Base-by-base conservation (phyloP, 2,329 filamentous ascomycete genomes). In the Botrytis tulipae region DNA sequence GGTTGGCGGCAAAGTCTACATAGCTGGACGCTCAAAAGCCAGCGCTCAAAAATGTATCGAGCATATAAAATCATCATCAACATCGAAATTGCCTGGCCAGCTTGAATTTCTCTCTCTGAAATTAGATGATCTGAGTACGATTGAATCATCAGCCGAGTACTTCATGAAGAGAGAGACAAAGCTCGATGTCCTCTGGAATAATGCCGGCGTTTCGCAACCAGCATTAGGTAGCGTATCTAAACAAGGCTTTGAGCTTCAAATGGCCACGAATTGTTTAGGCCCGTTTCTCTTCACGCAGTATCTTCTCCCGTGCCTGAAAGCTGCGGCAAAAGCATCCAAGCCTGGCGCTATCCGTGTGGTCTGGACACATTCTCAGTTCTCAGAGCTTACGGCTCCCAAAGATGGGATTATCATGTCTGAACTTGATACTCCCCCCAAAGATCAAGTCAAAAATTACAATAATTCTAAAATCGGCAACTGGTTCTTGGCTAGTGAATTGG, bases 1-100 rank as follows among this genome's bases (percentile, higher is more conserved):
- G 2, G 82, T 81, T n/a, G 84, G 86, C 61, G 86, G 80, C 51
- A 87, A 81, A 20, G 83, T 88, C 29, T 87, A 87, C 76, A 78
- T 87, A 51, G 84, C 85, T 4, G 83, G 82, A 2, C 84, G 86
- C 63, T 83, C 80, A 78, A 82, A 69, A 75, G 35, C 76, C 14
- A 85, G 84, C 73, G 81, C 81, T 5, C 73, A 76, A 25, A 74
- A 68, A 3, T 82, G 82, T 6, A 84, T 85, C 61, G 46, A 72
- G 5, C 20, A 66, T 22, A 66, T 74, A 29, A 66, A 69, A 20
- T 35, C 63, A 18, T 32, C 65, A 76, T 63, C 72, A 74, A 8
- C 80, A 78, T 4, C 76, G 14, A 29, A 22, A 6, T 37, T 73
- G 75, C 5, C 14, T 18, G 73, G 74, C 20, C 4, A 74, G 9